Base-by-base conservation (phyloP, 768 basidiomycete species). In the Austroboletus festivus region DNA sequence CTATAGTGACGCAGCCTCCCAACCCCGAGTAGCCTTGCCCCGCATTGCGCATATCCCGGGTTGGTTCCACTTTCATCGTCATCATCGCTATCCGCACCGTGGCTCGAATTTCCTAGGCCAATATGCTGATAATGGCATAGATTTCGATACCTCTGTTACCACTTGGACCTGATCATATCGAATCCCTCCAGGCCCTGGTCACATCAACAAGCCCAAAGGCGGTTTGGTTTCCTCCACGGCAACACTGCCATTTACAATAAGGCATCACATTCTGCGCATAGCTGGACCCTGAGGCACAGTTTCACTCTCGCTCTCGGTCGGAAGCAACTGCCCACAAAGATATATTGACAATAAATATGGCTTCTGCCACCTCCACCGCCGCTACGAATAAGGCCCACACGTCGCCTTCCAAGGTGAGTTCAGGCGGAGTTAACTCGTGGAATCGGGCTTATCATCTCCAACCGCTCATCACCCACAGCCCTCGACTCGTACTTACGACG, bases 401-500 rank as follows among this genome's bases (percentile, higher is more conserved):
- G 21, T 70, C 71, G 4, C 68, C 68, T 8, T 54, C 68, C 44
- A 70, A 70, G 59, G 70, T 65, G 50, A 38, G 63, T 58, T 57
- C 20, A 33, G 53, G 51, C 57, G 54, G 57, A 64, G 55, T 53
- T 58, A 50, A 37, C 45, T 53, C 15, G 31, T 28, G 28, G 28
- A 6, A 28, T n/a, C n/a, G n/a, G n/a, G n/a, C 28, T 28, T 46
- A 22, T 30, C 46, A 31, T 56, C 22, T 46, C 21, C 12, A 43
- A 45, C 49, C 46, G 38, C 51, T 48, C 38, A 51, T 26, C 34
- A 46, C 30, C 31, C 51, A 77, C 68, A 76, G 33, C 77, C 81
- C 10, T 79, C 85, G 62, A 76, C 79, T 20, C 82, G 87, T 19
- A 87, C 86, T 1, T 89, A 89, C 66, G 86, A 89, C 69, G 75